These are phyloP conservation scores for Talaromyces sp. DNA, from an alignment of 2,329 filamentous ascomycete species.

Conservation along the genomic window DNA sequence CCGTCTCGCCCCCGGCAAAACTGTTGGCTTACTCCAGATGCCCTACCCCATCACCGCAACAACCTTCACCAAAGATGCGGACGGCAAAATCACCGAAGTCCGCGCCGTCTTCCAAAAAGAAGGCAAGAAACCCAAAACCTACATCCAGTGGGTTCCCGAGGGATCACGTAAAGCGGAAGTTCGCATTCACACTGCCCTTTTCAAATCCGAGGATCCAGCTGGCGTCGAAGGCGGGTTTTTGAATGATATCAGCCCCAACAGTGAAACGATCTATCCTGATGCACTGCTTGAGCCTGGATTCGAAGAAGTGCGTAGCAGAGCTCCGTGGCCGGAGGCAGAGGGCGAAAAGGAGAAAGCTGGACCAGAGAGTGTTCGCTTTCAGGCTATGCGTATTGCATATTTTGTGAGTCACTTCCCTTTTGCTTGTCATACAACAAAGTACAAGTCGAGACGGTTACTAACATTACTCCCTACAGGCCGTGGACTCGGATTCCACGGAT, in stretches of 20 bases:
- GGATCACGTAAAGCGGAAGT: slow-evolving; percentile 65
- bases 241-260: slow-evolving; percentile 78
- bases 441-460: not conserved
- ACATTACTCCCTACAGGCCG: slow-evolving; percentile 20
- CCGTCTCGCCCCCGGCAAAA: slow-evolving; percentile 71
- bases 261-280: slow-evolving; percentile 70
- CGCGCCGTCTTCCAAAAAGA: slow-evolving; percentile 65
- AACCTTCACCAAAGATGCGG: slow-evolving; percentile 63
- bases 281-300: slow-evolving; percentile 83
- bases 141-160: slow-evolving; percentile 81
- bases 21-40: slow-evolving; percentile 69
- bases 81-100: slow-evolving; percentile 65
- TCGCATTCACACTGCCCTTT: slow-evolving; percentile 76
- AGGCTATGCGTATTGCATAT: slow-evolving; percentile 84
- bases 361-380: slow-evolving; percentile 68
- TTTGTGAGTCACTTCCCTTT: slow-evolving; percentile 50
- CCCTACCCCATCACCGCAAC: slow-evolving; percentile 67
- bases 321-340: slow-evolving; percentile 75
- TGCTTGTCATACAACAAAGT: not conserved
- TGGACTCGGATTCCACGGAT: slow-evolving; percentile 74
- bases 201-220: slow-evolving; percentile 81
- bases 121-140: slow-evolving; percentile 67
- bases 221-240: slow-evolving; percentile 75
- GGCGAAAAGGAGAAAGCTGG: slow-evolving; percentile 56
- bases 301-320: slow-evolving; percentile 67